These are phyloP conservation scores for Candida bentonensis DNA, from an alignment of 805 yeast species.

Conservation along the genomic window DNA sequence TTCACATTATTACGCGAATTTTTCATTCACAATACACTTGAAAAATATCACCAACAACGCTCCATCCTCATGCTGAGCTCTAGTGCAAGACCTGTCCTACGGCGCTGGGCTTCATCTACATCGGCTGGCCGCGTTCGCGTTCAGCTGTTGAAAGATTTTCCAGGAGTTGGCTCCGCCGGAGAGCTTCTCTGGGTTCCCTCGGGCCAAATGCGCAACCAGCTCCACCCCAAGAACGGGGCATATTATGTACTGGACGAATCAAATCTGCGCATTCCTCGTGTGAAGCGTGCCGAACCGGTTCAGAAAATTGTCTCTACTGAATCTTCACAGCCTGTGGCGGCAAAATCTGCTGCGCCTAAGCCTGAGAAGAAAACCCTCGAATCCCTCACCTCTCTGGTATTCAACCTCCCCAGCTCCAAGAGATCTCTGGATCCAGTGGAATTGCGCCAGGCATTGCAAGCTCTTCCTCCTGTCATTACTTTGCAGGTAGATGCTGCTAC, in stretches of 20 bases:
- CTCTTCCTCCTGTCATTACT: background rate
- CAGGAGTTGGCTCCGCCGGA: slow-evolving; percentile 52
- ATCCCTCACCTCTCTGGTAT: background rate
- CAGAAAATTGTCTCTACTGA: slow-evolving; percentile 24
- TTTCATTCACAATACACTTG: background rate
- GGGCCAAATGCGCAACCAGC: slow-evolving; percentile 65
- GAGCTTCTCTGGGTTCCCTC: slow-evolving; percentile 65
- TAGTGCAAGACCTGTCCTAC: slow-evolving; percentile 1
- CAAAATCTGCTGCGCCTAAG: background rate
- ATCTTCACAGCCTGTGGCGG: background rate
- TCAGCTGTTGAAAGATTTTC: slow-evolving; percentile 59
- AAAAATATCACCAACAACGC: background rate
- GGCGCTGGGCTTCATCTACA: slow-evolving; percentile 2
- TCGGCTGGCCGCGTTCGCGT: slow-evolving; percentile 31
- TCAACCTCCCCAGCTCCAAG: background rate
- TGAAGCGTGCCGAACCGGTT: slow-evolving; percentile 15
- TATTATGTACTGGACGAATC: slow-evolving; percentile 37
- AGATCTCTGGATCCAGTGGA: background rate
- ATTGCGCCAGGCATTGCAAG: background rate
- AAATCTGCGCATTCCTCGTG: slow-evolving; percentile 16
- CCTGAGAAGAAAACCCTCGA: background rate
- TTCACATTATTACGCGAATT: no score
- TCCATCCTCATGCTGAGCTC: slow-evolving; percentile 4
- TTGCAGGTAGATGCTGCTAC: background rate
- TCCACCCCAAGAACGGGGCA: slow-evolving; percentile 64